Base-by-base conservation (phyloP, 2,329 filamentous ascomycete species). In the Fusarium phyllophilum region DNA sequence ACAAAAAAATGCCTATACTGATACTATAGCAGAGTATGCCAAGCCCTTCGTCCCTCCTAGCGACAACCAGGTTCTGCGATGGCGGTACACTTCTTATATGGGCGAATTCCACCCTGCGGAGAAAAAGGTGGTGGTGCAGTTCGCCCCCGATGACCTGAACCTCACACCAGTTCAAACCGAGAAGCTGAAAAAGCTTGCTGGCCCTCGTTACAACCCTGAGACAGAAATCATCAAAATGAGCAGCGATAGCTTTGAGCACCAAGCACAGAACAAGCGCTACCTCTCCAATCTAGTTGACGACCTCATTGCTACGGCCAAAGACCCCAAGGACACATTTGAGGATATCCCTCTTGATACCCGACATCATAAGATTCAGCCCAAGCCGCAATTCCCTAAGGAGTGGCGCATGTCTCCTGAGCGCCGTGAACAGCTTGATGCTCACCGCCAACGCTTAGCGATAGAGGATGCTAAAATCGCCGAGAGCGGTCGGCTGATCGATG, bases 251-350 rank as follows among this genome's bases (percentile, higher is more conserved):
- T 97, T 93, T 82, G 91, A 94, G 80, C 93, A 95, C 62, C 93
- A 94, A 80, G 94, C 95, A 24, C 95, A 98, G 85, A 99, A 99
- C 86, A 99, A 98, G 88, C 91, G 94, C n/a, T 96, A 96, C 81
- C 87, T 99, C 29, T 92, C 91, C 60, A 94, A 97, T 78, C 83
- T 94, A 55, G 89, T 98, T 56, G 87, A 92, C 72, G 89, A 87
- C 56, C 85, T 99, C 74, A 84, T 99, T 67, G 86, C 85, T 12
- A 91, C 94, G 80, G 94, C 95, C 66, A 93, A 91, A 86, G 92
- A 97, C 79, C 86, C 88, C 31, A 89, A 85, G 42, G 96, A 99
- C 76, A 93, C 89, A 17, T 98, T 98, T 78, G 91, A 91, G 74
- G 96, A 99, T 81, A 84, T 99, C 36, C 96, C 96, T 5, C 88